A percentile compares a stretch with the other conserved stretches of the same genome.
phyloP scores from a whole-genome alignment of 768 basidiomycete genomes.

The Xanthoconium purpureum region DNA sequence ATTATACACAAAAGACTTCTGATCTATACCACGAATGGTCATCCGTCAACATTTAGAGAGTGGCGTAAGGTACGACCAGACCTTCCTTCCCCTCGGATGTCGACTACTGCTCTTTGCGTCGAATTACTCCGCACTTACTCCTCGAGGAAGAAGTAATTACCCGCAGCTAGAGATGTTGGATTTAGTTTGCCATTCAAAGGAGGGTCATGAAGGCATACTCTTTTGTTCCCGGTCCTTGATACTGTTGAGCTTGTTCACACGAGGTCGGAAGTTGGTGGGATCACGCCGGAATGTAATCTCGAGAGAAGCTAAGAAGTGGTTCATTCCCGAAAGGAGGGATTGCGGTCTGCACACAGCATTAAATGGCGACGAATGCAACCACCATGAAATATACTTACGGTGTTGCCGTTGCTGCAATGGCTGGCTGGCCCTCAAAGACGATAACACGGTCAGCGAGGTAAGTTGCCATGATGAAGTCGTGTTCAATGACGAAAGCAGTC shows the following conservation, averaged over 20 bases:
- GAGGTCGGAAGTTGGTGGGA: conserved; percentile 89
- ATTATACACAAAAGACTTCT: conserved; percentile 6
- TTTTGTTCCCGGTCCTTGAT: conserved; percentile 90
- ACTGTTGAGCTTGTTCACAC: conserved; percentile 82
- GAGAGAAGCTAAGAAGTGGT: conserved; percentile 90
- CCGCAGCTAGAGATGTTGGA: conserved; percentile 48
- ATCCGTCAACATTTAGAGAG: conserved; percentile 9
- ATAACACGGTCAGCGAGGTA: conserved; percentile 98
- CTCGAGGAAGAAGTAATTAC: conserved; percentile 93
- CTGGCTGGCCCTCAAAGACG: conserved; percentile 86
- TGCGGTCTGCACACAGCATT: conserved; percentile 62
- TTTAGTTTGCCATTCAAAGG: conserved; percentile 5
- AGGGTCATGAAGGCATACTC: conserved; percentile 40
- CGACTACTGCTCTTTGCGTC: not conserved
- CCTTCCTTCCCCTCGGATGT: conserved; percentile 10
- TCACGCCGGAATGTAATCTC: conserved; percentile 99
- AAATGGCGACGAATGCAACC: not conserved
- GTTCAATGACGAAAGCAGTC: conserved; percentile 98
- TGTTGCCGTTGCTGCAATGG: conserved; percentile 83
- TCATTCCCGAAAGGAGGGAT: conserved; percentile 94
- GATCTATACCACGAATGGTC: conserved; percentile 6
- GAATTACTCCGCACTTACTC: conserved; percentile 42
- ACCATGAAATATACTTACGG: conserved; percentile 53
- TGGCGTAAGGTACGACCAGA: conserved; percentile 6
- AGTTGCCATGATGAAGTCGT: conserved; percentile 99